phyloP scores from a whole-genome alignment of 345 rosid species.

The Moricandia arvensis region DNA sequence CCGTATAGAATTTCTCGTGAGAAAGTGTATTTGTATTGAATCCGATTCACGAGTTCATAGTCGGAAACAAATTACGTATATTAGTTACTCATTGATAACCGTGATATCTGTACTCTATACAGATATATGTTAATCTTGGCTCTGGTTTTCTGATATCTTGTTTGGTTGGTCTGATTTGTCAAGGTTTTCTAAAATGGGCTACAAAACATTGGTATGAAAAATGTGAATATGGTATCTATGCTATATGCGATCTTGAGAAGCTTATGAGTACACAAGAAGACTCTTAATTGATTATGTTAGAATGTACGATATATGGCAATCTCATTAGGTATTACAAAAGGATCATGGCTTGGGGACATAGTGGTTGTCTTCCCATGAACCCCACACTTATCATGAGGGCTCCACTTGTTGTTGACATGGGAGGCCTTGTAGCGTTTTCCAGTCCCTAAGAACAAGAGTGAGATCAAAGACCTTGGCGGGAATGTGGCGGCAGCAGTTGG shows the following conservation, averaged over 20 bases:
- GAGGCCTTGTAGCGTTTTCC: conserved; percentile 52
- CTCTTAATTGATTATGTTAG: neutral
- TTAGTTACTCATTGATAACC: too few relatives aligned
- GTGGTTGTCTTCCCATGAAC: conserved; percentile 45
- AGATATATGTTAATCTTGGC: too few relatives aligned
- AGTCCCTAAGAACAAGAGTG: conserved; percentile 48
- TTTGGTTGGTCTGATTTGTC: too few relatives aligned
- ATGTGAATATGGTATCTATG: neutral
- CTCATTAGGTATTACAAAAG: conserved; percentile 1
- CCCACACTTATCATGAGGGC: conserved; percentile 39
- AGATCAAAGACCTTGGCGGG: conserved; percentile 66
- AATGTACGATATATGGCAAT: neutral
- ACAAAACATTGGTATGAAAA: too few relatives aligned
- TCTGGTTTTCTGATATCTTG: too few relatives aligned
- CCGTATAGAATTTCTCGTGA: too few relatives aligned
- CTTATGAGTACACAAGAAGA: neutral
- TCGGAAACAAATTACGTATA: too few relatives aligned
- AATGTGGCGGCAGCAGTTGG: conserved; percentile 80
- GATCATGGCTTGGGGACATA: conserved; percentile 21
- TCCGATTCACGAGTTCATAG: too few relatives aligned
- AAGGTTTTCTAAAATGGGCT: neutral
- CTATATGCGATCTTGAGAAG: neutral
- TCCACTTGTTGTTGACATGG: conserved; percentile 39
- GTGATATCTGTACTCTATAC: too few relatives aligned
- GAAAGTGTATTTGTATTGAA: too few relatives aligned